Evolutionary conservation across 331 rosid species (phyloP).

Genomic region (Quercus tomentella): DNA sequence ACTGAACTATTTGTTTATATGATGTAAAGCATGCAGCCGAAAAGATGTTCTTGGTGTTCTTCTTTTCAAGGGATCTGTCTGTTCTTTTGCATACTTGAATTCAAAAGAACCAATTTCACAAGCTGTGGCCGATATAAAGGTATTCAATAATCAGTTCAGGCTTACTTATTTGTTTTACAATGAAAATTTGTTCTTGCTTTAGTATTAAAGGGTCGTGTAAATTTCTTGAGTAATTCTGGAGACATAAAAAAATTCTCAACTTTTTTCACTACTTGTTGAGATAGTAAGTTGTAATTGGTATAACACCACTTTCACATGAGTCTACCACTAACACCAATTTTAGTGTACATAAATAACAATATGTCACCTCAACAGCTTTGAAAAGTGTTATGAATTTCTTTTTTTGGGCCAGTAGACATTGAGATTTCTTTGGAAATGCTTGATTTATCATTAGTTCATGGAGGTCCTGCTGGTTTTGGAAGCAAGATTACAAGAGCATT

Average conservation of each 20-base stretch:
- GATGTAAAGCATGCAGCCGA: conserved; percentile 66
- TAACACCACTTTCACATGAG: too few species aligned
- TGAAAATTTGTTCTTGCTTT: neutral
- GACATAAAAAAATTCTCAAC: too few species aligned
- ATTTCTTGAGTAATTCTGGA: neutral
- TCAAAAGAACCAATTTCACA: conserved; percentile 70
- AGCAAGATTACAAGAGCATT: neutral
- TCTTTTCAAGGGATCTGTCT: conserved; percentile 57
- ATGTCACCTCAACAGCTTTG: too few species aligned
- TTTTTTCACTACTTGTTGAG: too few species aligned
- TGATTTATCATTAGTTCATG: conserved; percentile 7
- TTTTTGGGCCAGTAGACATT: too few species aligned
- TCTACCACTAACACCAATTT: too few species aligned
- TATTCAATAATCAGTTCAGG: conserved; percentile 15
- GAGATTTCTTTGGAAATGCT: neutral
- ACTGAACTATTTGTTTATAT: conserved; percentile 5
- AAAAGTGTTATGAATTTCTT: too few species aligned
- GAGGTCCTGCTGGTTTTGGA: conserved; percentile 4
- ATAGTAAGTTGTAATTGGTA: too few species aligned
- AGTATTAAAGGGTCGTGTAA: conserved; percentile 10
- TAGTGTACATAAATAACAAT: too few species aligned
- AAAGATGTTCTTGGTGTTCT: conserved; percentile 61
- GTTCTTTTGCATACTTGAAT: conserved; percentile 80
- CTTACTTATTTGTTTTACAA: neutral
- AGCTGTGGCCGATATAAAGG: conserved; percentile 77